These are phyloP conservation scores for Phylloporus sp. DNA, from an alignment of 768 basidiomycete species.

Conservation along the genomic window DNA sequence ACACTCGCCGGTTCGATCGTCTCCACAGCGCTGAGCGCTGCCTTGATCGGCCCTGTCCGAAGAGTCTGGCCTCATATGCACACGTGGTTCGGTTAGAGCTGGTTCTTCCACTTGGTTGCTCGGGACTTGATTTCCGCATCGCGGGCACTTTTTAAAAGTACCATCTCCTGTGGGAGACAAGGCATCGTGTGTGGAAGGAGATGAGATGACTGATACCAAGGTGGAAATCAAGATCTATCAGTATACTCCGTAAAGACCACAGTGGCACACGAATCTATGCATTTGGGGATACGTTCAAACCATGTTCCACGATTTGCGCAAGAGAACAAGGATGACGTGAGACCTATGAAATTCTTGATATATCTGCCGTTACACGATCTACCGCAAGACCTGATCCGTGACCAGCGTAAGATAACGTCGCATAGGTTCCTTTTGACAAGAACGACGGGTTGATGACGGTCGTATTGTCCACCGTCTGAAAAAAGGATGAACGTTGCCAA, in stretches of 20 bases:
- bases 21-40: constrained; percentile 80
- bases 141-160: too few relatives aligned
- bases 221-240: too few relatives aligned
- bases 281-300: background rate
- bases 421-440: constrained; percentile 59
- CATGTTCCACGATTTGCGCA: background rate
- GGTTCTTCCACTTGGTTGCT: too few relatives aligned
- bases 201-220: too few relatives aligned
- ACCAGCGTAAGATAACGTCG: constrained; percentile 37
- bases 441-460: constrained; percentile 84
- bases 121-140: too few relatives aligned
- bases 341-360: constrained; percentile 25
- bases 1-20: constrained; percentile 80
- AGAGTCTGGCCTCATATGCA: too few relatives aligned
- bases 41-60: constrained; percentile 80
- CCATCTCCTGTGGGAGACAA: too few relatives aligned
- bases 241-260: too few relatives aligned
- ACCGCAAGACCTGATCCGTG: constrained; percentile 22
- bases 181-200: too few relatives aligned
- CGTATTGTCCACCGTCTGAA: constrained; percentile 72
- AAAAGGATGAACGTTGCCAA: background rate
- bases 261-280: background rate
- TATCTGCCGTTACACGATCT: constrained; percentile 28
- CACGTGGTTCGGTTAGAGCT: too few relatives aligned
- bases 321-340: background rate